Percentiles rank a stretch among this genome's conserved stretches.
Evolutionary conservation across 495 filamentous ascomycete genomes (phyloP).

Genomic region (Penicillium nucicola): DNA sequence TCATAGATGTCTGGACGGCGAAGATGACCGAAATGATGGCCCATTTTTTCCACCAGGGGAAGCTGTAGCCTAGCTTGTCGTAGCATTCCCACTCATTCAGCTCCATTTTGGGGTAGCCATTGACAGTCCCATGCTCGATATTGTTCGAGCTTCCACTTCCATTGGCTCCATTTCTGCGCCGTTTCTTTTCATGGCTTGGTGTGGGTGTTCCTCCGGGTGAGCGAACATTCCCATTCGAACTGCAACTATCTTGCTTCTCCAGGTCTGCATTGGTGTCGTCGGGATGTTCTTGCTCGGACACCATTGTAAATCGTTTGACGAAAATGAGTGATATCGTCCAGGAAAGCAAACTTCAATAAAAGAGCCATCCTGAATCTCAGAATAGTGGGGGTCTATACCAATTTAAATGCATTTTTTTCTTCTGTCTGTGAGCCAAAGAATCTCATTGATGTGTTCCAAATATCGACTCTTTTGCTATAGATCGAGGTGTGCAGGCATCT

Average conservation of each 20-base stretch:
- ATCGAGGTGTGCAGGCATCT: background rate
- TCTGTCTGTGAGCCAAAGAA: background rate
- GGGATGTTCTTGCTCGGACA: background rate
- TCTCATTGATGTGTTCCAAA: background rate
- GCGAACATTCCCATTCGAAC: conserved; percentile 5
- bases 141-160: no score
- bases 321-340: background rate
- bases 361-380: background rate
- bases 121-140: conserved; percentile 12
- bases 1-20: conserved; percentile 76
- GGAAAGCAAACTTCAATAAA: background rate
- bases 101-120: conserved; percentile 50
- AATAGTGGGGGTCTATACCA: background rate
- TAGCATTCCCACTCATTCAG: conserved; percentile 60
- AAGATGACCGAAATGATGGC: conserved; percentile 70
- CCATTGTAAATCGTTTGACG: conserved; percentile 10
- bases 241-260: conserved; percentile 22
- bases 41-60: conserved; percentile 70
- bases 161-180: background rate
- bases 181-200: conserved; percentile 9
- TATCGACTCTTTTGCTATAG: background rate
- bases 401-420: conserved; percentile 4
- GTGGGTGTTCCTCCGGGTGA: conserved; percentile 11
- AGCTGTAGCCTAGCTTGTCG: conserved; percentile 63
- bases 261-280: conserved; percentile 10